Evolutionary conservation across 768 basidiomycete species (phyloP).

Genomic region (Neoboletus subvelutipes): DNA sequence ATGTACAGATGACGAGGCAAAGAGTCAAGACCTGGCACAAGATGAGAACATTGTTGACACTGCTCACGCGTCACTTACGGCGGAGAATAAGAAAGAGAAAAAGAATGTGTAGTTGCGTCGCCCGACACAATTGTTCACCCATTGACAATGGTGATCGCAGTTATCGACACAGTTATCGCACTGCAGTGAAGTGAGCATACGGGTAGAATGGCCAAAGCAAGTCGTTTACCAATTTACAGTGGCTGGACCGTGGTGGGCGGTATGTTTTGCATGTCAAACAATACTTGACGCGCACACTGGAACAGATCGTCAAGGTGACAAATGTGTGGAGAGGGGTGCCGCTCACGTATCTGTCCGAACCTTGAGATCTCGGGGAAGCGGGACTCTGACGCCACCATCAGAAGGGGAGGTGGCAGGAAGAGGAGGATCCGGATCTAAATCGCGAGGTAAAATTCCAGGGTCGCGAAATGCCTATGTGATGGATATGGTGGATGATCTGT

Average conservation of each 20-base stretch:
- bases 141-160: slow-evolving; percentile 89
- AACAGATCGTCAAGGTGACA: not conserved
- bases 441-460: slow-evolving; percentile 86
- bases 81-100: slow-evolving; percentile 74
- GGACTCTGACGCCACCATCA: slow-evolving; percentile 59
- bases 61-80: slow-evolving; percentile 47
- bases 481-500: not conserved
- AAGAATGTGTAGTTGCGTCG: slow-evolving; percentile 95
- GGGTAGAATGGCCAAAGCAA: not conserved
- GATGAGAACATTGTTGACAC: slow-evolving; percentile 6
- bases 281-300: slow-evolving; percentile 87
- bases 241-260: slow-evolving; percentile 90
- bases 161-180: slow-evolving; percentile 98
- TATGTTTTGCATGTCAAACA: slow-evolving; percentile 93
- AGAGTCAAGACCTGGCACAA: slow-evolving; percentile 62
- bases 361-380: slow-evolving; percentile 79
- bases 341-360: slow-evolving; percentile 77
- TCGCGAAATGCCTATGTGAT: slow-evolving; percentile 65
- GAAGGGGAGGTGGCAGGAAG: slow-evolving; percentile 61
- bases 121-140: slow-evolving; percentile 96
- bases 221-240: slow-evolving; percentile 82
- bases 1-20: slow-evolving; percentile 75
- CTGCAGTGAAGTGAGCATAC: slow-evolving; percentile 37
- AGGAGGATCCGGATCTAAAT: slow-evolving; percentile 85
- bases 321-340: not conserved